Evolutionary conservation across 2,329 filamentous ascomycete species (phyloP), one percentile per base, ranked within the genome.

Genomic region (Paecilomyces niveus): DNA sequence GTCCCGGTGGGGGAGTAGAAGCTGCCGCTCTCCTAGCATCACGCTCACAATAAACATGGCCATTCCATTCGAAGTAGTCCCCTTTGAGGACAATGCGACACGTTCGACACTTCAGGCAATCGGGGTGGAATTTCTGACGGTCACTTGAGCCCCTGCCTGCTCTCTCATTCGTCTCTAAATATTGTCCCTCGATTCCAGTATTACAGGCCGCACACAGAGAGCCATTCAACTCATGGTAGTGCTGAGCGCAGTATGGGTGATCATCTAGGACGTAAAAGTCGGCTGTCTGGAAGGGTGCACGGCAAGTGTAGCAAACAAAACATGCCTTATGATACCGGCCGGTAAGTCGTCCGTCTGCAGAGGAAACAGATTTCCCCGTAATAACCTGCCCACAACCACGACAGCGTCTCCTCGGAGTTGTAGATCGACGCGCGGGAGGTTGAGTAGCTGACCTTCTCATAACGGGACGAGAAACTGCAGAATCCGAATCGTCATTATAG

Each of bases 311-410:
- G 80, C 94, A 99, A 10, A 93, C 89, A 70, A 99, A 97, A 73
- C 93, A 99, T 3, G 88, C 84, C 73, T 95, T 96, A 80, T 99
- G 94, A 73, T 96, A 99, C 62, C 92, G 88, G 9, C 94, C 94
- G 0, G 90, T 96, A 24, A 99, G 80, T 24, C 92, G 87, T 15
- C 94, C 94, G 67, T 97, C 94, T 0, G 92, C 92, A 13, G 92
- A 96, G 33, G 93, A 96, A 59, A 99, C 87, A 1, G 92, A 96
- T 76, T 97, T 97, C 21, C 92, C 93, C 52, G 85, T 84, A 66
- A 99, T 97, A 6, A 82, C 78, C 53, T 88, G 79, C 3, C 84
- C 81, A 73, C 94, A 99, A 1, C 90, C 89, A 68, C 91, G 90
- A 78, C 94, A 99, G 62, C 85, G 85, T 2, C 90, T 90, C 58